A percentile compares a stretch with the other conserved stretches of the same genome.
phyloP scores from a whole-genome alignment of 441 rosid genomes.

The Adansonia gregorii region DNA sequence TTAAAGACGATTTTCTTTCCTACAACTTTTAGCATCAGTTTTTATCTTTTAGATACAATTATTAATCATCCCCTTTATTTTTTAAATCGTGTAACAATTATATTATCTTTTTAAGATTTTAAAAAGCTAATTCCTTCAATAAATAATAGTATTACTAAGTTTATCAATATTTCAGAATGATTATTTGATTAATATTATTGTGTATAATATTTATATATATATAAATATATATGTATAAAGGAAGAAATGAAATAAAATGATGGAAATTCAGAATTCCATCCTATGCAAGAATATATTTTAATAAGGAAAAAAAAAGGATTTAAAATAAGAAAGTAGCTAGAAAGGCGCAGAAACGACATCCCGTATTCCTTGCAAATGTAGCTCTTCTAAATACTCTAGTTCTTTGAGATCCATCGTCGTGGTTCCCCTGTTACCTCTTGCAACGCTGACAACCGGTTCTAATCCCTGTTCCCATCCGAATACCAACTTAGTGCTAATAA shows the following conservation, averaged over 20 bases:
- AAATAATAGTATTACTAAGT: no score
- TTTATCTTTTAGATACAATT: no score
- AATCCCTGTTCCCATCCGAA: slow-evolving; percentile 37
- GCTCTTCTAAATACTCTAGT: background rate
- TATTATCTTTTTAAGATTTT: no score
- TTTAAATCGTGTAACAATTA: no score
- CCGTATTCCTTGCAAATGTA: background rate
- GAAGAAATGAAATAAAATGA: background rate
- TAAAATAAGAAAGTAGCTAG: slow-evolving; percentile 11
- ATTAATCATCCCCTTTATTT: no score
- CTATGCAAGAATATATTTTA: background rate
- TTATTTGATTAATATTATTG: no score
- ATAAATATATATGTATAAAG: background rate
- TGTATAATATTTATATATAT: background rate
- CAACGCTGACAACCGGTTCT: slow-evolving; percentile 31
- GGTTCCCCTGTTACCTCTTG: background rate
- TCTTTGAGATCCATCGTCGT: slow-evolving; percentile 1
- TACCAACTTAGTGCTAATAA: background rate
- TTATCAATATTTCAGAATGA: no score
- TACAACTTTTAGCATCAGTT: no score
- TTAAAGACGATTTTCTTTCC: no score
- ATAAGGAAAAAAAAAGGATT: background rate
- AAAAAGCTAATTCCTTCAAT: no score
- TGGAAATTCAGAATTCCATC: background rate
- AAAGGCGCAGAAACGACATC: slow-evolving; percentile 44